These are phyloP conservation scores for Fusarium sacchari DNA, from an alignment of 2,329 filamentous ascomycete species.

Conservation along the genomic window DNA sequence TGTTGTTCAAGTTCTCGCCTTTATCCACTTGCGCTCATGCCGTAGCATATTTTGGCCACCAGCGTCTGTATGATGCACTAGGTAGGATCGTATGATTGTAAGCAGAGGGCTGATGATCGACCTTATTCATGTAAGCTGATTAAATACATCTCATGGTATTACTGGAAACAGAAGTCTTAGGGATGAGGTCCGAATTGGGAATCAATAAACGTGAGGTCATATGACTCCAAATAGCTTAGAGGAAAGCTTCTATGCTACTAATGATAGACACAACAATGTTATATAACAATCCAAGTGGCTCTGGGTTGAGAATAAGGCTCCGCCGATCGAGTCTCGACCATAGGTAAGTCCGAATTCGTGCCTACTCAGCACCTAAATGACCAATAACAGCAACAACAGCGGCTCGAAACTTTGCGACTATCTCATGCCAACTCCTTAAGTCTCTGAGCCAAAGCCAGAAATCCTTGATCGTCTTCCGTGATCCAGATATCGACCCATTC, in stretches of 20 bases:
- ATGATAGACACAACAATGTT: background rate
- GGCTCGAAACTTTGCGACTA: background rate
- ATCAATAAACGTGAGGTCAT: background rate
- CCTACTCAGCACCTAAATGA: background rate
- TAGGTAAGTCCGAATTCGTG: background rate
- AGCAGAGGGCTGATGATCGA: background rate
- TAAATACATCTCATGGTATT: background rate
- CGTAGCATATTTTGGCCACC: background rate
- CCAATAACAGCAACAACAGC: background rate
- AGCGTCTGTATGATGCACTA: background rate
- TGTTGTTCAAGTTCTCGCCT: background rate
- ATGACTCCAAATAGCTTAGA: background rate
- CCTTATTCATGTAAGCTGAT: background rate
- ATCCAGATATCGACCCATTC: conserved; percentile 55
- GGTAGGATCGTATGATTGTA: background rate
- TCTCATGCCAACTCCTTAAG: conserved; percentile 36
- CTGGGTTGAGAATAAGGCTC: background rate
- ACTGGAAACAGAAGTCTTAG: background rate
- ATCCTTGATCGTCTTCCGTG: conserved; percentile 45
- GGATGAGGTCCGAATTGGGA: background rate
- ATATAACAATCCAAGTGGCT: background rate
- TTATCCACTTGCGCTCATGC: background rate
- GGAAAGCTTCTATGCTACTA: background rate
- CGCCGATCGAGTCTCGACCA: background rate
- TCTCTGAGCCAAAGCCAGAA: conserved; percentile 45